A percentile compares a stretch with the other conserved stretches of the same genome.
Evolutionary conservation across 768 basidiomycete species (phyloP).

Genomic region (Termitomyces bulborhizus): DNA sequence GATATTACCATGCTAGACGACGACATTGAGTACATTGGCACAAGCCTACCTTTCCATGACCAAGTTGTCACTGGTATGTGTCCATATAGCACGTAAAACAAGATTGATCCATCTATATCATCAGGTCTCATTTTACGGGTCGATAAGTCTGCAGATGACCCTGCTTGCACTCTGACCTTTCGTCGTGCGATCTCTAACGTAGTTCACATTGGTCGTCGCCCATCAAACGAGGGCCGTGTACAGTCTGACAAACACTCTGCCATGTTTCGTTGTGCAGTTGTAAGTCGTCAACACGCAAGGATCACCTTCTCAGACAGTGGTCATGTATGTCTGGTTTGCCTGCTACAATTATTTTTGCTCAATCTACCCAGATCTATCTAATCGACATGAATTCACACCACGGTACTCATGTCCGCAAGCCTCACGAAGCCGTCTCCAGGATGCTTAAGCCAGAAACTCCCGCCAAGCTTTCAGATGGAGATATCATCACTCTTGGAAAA

Average conservation of each 20-base stretch:
- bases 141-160: conserved; percentile 41
- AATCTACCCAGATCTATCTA: conserved; percentile 50
- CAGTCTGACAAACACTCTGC: conserved; percentile 39
- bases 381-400: conserved; percentile 72
- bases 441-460: conserved; percentile 50
- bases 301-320: conserved; percentile 68
- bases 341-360: conserved; percentile 6
- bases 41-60: conserved; percentile 24
- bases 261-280: conserved; percentile 71
- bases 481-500: conserved; percentile 74
- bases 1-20: conserved; percentile 37
- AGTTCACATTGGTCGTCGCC: conserved; percentile 65
- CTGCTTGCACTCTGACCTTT: conserved; percentile 45
- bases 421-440: conserved; percentile 41
- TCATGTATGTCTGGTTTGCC: conserved; percentile 39
- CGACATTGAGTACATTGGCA: conserved; percentile 57
- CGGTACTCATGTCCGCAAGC: conserved; percentile 61
- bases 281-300: conserved; percentile 75
- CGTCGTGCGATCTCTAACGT: conserved; percentile 41
- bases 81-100: neutral
- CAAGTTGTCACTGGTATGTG: conserved; percentile 32
- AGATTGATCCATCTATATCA: conserved; percentile 11
- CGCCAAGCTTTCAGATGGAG: conserved; percentile 56
- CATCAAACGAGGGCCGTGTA: conserved; percentile 38
- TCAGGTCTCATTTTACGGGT: conserved; percentile 57